Base-by-base conservation (phyloP, 345 rosid species). In the Eucalyptus sp. region DNA sequence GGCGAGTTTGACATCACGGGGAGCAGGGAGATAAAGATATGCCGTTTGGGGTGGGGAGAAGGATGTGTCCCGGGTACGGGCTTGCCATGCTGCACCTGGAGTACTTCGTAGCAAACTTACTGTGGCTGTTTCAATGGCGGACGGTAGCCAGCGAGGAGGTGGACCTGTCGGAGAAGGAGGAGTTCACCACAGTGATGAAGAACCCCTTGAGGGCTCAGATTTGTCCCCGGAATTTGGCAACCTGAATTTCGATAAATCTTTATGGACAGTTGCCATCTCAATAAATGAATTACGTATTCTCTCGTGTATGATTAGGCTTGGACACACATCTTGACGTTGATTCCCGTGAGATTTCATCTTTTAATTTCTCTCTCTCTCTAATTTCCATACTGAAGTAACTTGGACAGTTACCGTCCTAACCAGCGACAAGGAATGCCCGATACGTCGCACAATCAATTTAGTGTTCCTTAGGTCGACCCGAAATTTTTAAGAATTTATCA, bases 141-240 rank as follows among this genome's bases (percentile, higher is more conserved):
- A 22, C 81, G 50, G 88, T 79, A 22, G 76, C 56, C 17, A 60
- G 90, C 50, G 43, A 86, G 29, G 88, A 86, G 49, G 86, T 89
- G 10, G 80, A 89, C 76, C 24, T 89, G 48, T 86, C 88, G 56
- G 90, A 89, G 86, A 86, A 86, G 88, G 68, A 50, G 85, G 90
- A 64, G 86, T 86, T 89, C 71, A 89, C 90, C 22, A 41, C 31
- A 41, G 90, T 86, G 58, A 89, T 89, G 90, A 89, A 89, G 90
- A 86, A 86, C 56, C 90, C 90, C 41, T 25, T 89, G 88, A 50
- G 52, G 86, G 90, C 88, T 50, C 81, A 66, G 17, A 79, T 89
- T 48, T 86, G 25, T 22, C 58, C 88, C 7, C 56, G 87, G 86
- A 9, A 33, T 68, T 51, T 0, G 3, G 41, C 10, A 41, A 51